Conservation (phyloP, 768 basidiomycete genomes). For the Pilatotrama ljubarskyi region DNA sequence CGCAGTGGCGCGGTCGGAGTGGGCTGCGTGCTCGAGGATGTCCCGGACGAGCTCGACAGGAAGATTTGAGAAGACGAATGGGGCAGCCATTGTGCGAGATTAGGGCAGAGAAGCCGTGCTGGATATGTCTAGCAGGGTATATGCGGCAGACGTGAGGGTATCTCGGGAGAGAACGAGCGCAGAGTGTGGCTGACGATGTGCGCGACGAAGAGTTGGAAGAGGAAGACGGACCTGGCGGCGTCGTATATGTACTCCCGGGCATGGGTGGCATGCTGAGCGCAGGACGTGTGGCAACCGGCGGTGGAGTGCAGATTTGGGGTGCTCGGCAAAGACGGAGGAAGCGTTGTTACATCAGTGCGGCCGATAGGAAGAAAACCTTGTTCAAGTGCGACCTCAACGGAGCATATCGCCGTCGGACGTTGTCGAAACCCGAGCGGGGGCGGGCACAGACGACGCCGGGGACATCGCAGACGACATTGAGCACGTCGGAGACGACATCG, state of each 20-base stretch:
- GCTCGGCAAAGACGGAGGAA: slow-evolving; percentile 21
- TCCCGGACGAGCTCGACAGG: slow-evolving; percentile 38
- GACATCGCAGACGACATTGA: background rate
- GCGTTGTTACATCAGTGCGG: slow-evolving; percentile 8
- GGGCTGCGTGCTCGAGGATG: slow-evolving; percentile 39
- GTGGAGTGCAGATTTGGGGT: slow-evolving; percentile 23
- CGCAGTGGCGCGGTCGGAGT: slow-evolving; percentile 28
- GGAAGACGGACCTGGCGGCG: background rate
- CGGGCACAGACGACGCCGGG: background rate
- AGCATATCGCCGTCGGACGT: background rate
- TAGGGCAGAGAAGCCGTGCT: background rate
- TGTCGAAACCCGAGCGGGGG: background rate
- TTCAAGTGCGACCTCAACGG: background rate
- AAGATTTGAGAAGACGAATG: slow-evolving; percentile 28
- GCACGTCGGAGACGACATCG: background rate
- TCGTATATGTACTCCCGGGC: slow-evolving; percentile 1
- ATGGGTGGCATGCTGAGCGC: background rate
- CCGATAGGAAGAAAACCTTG: slow-evolving; percentile 11
- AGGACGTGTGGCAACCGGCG: slow-evolving; percentile 6
- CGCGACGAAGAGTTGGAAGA: background rate
- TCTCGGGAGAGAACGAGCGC: background rate
- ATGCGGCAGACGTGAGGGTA: slow-evolving; percentile 8
- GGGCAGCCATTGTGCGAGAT: slow-evolving; percentile 6
- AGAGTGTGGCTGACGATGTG: slow-evolving; percentile 2
- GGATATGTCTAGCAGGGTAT: slow-evolving; percentile 6